Base-by-base conservation (phyloP, 2,329 filamentous ascomycete species). In the Calonectria ilicicola region DNA sequence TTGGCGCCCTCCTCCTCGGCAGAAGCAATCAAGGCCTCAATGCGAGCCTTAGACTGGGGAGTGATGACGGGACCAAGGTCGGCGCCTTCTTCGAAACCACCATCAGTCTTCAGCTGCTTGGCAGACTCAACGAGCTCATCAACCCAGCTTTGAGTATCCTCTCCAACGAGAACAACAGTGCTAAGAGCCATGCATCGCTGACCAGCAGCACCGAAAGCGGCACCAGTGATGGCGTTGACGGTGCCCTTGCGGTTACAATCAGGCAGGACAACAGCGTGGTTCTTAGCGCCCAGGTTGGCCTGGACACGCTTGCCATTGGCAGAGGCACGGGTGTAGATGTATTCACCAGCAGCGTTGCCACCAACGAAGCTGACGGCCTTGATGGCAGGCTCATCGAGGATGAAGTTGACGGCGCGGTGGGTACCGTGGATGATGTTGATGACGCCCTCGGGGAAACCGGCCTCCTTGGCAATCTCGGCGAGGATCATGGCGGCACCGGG, bases 401-500 rank as follows among this genome's bases (percentile, higher is more conserved):
- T 92, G 82, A 92, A 93, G 83, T 93, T 90, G 65, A 93, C 91
- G 2, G 91, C 91, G 83, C 88, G 90, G 67, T 90, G 89, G 7
- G 89, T 83, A 51, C 91, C 91, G 80, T 93, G 91, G 56, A 93
- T 86, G 77, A 93, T 88, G 85, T 93, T 93, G 82, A 93, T 70
- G 23, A 95, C 93, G 78, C 93, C 93, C 3, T 91, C 87, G 60
- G 93, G 93, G 85, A 95, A 93, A 42, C 93, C 93, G 60, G 93
- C 93, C 85, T 94, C 91, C 81, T 91, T 88, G 66, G 90, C 91
- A 42, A 95, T 88, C 84, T 95, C 93, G 9, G 92, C 93, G 27
- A 95, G 86, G 80, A 95, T 95, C 92, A 95, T 94, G 76, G 91
- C 91, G 8, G 93, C 93, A 72, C 93, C 93, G 5, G 93, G 93